phyloP scores from a whole-genome alignment of 345 rosid species.

The Zanthoxylum bungeanum region DNA sequence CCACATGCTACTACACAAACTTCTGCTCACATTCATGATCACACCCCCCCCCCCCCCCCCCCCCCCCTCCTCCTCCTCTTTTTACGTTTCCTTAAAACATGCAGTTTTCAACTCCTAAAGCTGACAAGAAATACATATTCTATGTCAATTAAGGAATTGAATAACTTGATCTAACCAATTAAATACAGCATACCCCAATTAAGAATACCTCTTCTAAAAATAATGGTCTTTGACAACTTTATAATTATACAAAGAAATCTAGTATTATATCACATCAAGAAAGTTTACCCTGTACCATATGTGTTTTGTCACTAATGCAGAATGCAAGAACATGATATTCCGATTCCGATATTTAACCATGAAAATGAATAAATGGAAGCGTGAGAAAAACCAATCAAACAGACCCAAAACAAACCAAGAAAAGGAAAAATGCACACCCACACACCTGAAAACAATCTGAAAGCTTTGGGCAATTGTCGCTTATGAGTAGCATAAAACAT shows the following conservation, averaged over 20 bases:
- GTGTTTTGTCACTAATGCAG: neutral
- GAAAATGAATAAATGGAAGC: neutral
- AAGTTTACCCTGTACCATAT: neutral
- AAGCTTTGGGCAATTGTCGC: conserved; percentile 76
- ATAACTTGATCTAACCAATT: neutral
- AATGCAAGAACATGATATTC: neutral
- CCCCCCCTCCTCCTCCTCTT: too few species aligned
- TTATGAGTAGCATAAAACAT: conserved; percentile 83
- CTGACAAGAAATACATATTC: neutral
- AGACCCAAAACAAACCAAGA: neutral
- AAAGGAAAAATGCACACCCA: conserved; percentile 3
- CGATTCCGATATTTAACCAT: neutral
- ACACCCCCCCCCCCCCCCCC: too few species aligned
- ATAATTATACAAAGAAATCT: neutral
- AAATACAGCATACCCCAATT: neutral
- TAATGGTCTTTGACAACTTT: neutral
- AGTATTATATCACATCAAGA: neutral
- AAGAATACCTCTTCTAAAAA: neutral
- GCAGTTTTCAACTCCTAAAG: too few species aligned
- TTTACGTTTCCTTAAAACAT: too few species aligned
- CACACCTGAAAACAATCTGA: conserved; percentile 74
- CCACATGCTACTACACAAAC: neutral
- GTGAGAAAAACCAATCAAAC: neutral
- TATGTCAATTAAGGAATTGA: neutral
- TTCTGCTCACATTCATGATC: neutral